These are phyloP conservation scores for Pythium utonaiense DNA, from an alignment of 352 stramenopile genomes.

Conservation along the genomic window DNA sequence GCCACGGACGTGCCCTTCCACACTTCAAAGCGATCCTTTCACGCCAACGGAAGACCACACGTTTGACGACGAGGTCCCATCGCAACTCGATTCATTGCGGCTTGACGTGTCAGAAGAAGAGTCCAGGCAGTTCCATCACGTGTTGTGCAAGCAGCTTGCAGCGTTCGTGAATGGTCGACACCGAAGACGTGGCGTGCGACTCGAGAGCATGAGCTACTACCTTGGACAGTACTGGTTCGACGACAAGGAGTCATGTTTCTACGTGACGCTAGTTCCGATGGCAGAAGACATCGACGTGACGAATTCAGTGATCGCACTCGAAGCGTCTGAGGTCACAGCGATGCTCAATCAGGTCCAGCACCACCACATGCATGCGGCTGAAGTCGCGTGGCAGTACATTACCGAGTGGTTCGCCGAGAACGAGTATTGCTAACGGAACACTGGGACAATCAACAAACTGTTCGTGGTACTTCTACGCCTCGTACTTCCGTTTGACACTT, in stretches of 20 bases:
- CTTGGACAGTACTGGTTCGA: constrained; percentile 11
- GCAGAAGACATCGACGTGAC: not conserved
- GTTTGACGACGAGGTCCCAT: not conserved
- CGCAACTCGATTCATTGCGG: not conserved
- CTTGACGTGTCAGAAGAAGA: constrained; percentile 12
- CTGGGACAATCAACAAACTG: not conserved
- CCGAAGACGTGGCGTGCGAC: constrained; percentile 4
- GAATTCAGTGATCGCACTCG: not conserved
- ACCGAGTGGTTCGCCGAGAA: not conserved
- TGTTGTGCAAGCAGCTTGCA: constrained; percentile 20
- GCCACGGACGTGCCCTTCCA: constrained; percentile 49
- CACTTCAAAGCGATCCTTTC: constrained; percentile 28
- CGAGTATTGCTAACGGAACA: not conserved
- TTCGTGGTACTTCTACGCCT: constrained; percentile 1
- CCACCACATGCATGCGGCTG: not conserved
- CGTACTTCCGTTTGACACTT: constrained; percentile 49
- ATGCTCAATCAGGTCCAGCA: constrained; percentile 21
- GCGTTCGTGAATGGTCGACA: constrained; percentile 10
- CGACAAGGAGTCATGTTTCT: not conserved
- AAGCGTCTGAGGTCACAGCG: not conserved
- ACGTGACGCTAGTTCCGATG: not conserved
- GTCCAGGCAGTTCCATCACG: constrained; percentile 10
- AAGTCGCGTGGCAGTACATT: constrained; percentile 7
- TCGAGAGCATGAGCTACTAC: not conserved
- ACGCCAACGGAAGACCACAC: not conserved